phyloP scores from a whole-genome alignment of 164 flowering plant genomes.

The Stephania cephalantha region DNA sequence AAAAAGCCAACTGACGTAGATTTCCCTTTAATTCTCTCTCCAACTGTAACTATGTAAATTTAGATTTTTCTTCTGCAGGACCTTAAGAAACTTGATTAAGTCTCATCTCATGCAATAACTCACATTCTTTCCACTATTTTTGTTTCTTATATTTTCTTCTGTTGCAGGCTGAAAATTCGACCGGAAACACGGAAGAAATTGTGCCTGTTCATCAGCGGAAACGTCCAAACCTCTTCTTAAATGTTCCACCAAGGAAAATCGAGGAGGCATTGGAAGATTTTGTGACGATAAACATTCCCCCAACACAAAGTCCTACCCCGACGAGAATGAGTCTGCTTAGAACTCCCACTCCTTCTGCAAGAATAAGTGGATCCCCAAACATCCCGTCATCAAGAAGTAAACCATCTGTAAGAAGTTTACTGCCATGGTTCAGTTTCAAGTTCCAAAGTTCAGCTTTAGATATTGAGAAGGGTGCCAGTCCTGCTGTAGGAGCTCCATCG shows the following conservation, averaged over 20 bases:
- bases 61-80: not conserved
- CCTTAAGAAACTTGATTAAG: not conserved
- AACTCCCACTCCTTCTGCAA: constrained; percentile 38
- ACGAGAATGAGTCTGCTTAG: constrained; percentile 42
- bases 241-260: constrained; percentile 35
- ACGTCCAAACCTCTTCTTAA: constrained; percentile 28
- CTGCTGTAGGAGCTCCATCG: constrained; percentile 47
- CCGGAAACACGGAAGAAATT: constrained; percentile 40
- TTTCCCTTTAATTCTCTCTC: not conserved
- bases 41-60: not conserved
- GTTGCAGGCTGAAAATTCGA: constrained; percentile 27
- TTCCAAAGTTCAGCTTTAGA: constrained; percentile 37
- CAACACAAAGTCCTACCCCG: constrained; percentile 39
- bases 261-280: constrained; percentile 28
- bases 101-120: not conserved
- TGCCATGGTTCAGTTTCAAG: constrained; percentile 74
- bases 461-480: constrained; percentile 58
- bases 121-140: not conserved
- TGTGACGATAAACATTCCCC: constrained; percentile 42
- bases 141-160: not conserved
- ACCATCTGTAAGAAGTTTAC: constrained; percentile 42
- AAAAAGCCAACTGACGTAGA: not conserved
- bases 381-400: constrained; percentile 42
- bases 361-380: constrained; percentile 31
- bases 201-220: constrained; percentile 19